Evolutionary conservation across 2,329 filamentous ascomycete genomes (phyloP).

Genomic region (Kalaharituber pfeilii): DNA sequence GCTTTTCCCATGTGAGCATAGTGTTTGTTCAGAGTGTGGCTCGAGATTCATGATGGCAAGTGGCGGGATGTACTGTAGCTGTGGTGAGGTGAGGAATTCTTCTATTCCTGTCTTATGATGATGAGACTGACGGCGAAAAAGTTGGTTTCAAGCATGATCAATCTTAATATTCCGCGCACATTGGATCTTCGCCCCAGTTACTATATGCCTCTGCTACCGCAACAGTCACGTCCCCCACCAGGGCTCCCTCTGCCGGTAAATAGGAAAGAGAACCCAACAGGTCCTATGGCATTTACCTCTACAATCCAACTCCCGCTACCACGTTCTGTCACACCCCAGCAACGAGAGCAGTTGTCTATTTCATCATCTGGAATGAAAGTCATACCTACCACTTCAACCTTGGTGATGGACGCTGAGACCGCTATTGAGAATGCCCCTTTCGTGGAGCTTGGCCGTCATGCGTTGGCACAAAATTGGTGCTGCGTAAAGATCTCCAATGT

Average conservation of each 20-base stretch:
- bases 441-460: slow-evolving; percentile 24
- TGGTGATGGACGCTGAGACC: slow-evolving; percentile 18
- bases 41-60: slow-evolving; percentile 15
- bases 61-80: slow-evolving; percentile 16
- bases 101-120: not conserved
- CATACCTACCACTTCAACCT: slow-evolving; percentile 7
- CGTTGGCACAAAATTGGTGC: slow-evolving; percentile 21
- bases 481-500: slow-evolving; percentile 28
- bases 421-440: slow-evolving; percentile 25
- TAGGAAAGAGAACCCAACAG: not conserved
- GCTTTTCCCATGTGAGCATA: slow-evolving; percentile 16
- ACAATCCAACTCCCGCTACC: too few species aligned
- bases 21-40: slow-evolving; percentile 16
- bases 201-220: slow-evolving; percentile 2
- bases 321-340: slow-evolving; percentile 1
- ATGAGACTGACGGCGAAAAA: slow-evolving; percentile 6
- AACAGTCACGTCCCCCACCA: slow-evolving; percentile 2
- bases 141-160: slow-evolving; percentile 14
- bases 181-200: slow-evolving; percentile 5
- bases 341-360: not conserved
- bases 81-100: slow-evolving; percentile 13
- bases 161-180: slow-evolving; percentile 9
- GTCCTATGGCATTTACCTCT: not conserved
- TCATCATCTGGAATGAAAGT: not conserved
- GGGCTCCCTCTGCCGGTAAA: slow-evolving; percentile 1